Evolutionary conservation across 441 rosid genomes (phyloP), one percentile per base, ranked within the genome.

Genomic region (Mallotus japonicus): DNA sequence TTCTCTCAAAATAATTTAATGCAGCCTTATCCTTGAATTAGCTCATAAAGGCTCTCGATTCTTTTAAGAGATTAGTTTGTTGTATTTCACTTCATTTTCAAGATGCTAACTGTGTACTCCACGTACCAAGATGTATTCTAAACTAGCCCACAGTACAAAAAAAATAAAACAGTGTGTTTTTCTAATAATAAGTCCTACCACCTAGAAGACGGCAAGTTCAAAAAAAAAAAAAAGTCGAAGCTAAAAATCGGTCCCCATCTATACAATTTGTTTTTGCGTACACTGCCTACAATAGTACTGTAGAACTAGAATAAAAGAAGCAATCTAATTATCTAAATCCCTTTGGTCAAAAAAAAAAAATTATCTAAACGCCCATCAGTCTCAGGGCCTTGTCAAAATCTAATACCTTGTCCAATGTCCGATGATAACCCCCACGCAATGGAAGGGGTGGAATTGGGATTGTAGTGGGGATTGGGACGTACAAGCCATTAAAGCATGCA

Each of bases 351-450:
- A n/a, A n/a, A n/a, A n/a, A n/a, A n/a, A n/a, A n/a, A 24, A 10
- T 28, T 28, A 28, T 28, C 32, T 28, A 28, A 28, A 65, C 17
- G 57, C 42, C 56, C 53, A 17, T 9, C 28, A 64, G 13, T 24
- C 19, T 44, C 72, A 69, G 32, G 73, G 32, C 64, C 65, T 59
- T 24, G 66, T 71, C 74, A 71, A 71, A 55, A 60, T 71, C 66
- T 47, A 47, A 57, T 15, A 65, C 32, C 32, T 40, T 47, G 13
- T 51, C 47, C 42, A 57, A 56, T 17, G 19, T 13, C 9, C 13
- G 57, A 53, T 53, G 57, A 53, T 53, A 3, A 53, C n/a, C 57
- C 9, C 6, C 56, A 13, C 53, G 13, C 12, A 7, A 19, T 4
- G 19, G 3, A 53, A 53, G 19, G 57, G 20, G 57, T 17, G 20